Evolutionary conservation across 2,329 filamentous ascomycete genomes (phyloP).

Genomic region (Apiospora malaysiana): DNA sequence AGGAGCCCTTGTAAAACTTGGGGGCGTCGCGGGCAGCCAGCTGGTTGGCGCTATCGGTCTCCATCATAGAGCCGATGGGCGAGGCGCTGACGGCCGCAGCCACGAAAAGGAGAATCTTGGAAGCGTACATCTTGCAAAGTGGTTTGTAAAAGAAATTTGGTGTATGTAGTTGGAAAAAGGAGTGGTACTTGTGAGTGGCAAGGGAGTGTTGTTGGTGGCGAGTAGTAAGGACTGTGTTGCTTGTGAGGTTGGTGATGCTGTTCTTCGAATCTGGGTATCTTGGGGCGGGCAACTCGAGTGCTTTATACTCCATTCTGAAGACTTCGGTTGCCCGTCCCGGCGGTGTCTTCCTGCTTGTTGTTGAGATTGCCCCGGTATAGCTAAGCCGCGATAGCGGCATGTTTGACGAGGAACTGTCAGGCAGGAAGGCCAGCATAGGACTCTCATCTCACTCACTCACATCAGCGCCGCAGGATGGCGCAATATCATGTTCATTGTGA

Average conservation of each 20-base stretch:
- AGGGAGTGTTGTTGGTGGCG: background rate
- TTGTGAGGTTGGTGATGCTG: background rate
- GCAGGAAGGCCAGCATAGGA: background rate
- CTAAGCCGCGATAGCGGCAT: background rate
- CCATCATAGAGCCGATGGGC: background rate
- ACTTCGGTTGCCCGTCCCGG: no score
- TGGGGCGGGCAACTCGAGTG: background rate
- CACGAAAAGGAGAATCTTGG: background rate
- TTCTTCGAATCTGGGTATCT: background rate
- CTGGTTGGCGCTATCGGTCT: background rate
- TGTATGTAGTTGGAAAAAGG: background rate
- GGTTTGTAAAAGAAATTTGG: background rate
- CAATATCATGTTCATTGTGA: background rate
- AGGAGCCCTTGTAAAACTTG: constrained; percentile 33
- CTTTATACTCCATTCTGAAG: background rate
- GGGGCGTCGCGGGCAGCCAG: background rate
- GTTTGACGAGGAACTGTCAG: background rate
- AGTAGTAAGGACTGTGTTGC: background rate
- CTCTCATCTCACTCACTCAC: background rate
- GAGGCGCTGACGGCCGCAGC: constrained; percentile 1
- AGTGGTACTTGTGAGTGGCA: background rate
- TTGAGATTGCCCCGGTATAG: no score
- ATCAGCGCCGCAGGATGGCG: background rate
- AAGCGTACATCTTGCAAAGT: background rate
- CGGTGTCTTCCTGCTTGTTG: background rate